Conservation (phyloP, 2,329 filamentous ascomycete genomes). For the Fusarium sp. region DNA sequence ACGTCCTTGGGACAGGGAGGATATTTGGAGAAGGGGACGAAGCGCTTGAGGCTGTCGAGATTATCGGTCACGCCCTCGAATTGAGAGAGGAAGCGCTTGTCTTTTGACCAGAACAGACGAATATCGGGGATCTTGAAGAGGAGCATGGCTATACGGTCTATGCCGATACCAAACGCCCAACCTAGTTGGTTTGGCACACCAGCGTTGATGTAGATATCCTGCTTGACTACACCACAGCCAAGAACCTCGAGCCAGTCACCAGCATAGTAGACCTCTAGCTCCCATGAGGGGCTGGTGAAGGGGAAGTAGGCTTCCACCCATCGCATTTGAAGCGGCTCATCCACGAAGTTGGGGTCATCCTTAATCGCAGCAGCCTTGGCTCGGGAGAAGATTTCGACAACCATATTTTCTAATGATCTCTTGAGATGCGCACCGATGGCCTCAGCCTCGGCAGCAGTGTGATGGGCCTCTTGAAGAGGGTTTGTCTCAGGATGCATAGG, state of each 20-base stretch:
- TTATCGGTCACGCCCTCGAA: slow-evolving; percentile 74
- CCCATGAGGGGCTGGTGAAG: slow-evolving; percentile 95
- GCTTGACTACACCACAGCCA: slow-evolving; percentile 90
- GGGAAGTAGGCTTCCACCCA: slow-evolving; percentile 99
- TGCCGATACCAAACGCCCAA: slow-evolving; percentile 95
- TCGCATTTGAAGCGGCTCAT: slow-evolving; percentile 84
- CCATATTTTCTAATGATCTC: slow-evolving; percentile 87
- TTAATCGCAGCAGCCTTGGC: slow-evolving; percentile 75
- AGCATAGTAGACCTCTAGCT: slow-evolving; percentile 94
- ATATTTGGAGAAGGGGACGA: slow-evolving; percentile 90
- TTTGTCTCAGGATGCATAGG: slow-evolving; percentile 82
- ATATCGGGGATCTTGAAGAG: slow-evolving; percentile 97
- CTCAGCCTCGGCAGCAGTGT: slow-evolving; percentile 81
- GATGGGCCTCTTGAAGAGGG: slow-evolving; percentile 79
- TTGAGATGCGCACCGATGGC: slow-evolving; percentile 89
- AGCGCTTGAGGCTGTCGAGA: slow-evolving; percentile 67
- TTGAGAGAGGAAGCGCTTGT: slow-evolving; percentile 86
- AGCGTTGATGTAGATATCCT: slow-evolving; percentile 82
- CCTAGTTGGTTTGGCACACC: slow-evolving; percentile 80
- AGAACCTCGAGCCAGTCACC: slow-evolving; percentile 97
- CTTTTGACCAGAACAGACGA: slow-evolving; percentile 92
- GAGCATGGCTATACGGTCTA: slow-evolving; percentile 97
- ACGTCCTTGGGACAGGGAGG: slow-evolving; percentile 92
- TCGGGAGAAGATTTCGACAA: slow-evolving; percentile 87
- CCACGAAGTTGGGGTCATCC: slow-evolving; percentile 61